Evolutionary conservation across 768 basidiomycete species (phyloP).

Genomic region (Paxillus rubicundulus): DNA sequence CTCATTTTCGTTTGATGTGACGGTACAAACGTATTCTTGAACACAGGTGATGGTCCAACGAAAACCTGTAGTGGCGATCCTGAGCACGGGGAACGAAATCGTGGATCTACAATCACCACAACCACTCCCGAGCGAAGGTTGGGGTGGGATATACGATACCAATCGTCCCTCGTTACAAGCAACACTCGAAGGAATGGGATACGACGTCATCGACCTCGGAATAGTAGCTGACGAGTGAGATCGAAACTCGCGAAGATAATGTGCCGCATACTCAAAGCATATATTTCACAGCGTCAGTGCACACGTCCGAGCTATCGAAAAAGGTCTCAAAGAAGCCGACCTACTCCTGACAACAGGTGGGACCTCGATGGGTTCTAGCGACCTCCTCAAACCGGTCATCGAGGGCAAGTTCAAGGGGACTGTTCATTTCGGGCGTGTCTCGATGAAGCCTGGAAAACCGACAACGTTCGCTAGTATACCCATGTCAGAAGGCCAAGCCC

Average conservation of each 20-base stretch:
- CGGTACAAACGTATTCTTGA: background rate
- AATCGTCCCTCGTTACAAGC: constrained; percentile 79
- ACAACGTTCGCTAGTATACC: constrained; percentile 87
- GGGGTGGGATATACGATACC: constrained; percentile 82
- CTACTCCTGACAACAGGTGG: constrained; percentile 84
- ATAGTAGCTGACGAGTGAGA: constrained; percentile 73
- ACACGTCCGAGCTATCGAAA: constrained; percentile 55
- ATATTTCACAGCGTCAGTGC: constrained; percentile 44
- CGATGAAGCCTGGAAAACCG: constrained; percentile 83
- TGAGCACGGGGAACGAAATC: constrained; percentile 88
- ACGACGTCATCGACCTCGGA: constrained; percentile 75
- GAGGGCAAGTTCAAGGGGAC: constrained; percentile 74
- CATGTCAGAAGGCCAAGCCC: constrained; percentile 26
- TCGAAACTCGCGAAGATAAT: background rate
- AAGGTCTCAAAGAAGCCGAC: constrained; percentile 63
- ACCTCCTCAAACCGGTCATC: constrained; percentile 85
- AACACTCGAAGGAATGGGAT: constrained; percentile 69
- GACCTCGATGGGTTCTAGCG: constrained; percentile 88
- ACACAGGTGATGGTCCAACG: constrained; percentile 62
- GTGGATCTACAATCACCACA: constrained; percentile 52
- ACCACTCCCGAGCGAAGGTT: constrained; percentile 37
- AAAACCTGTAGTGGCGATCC: constrained; percentile 73
- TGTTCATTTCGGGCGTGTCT: constrained; percentile 84
- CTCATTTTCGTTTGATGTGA: background rate
- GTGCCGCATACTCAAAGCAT: background rate